Base-by-base conservation (phyloP, 129 eudicot species). In the Lactuca sativa region DNA sequence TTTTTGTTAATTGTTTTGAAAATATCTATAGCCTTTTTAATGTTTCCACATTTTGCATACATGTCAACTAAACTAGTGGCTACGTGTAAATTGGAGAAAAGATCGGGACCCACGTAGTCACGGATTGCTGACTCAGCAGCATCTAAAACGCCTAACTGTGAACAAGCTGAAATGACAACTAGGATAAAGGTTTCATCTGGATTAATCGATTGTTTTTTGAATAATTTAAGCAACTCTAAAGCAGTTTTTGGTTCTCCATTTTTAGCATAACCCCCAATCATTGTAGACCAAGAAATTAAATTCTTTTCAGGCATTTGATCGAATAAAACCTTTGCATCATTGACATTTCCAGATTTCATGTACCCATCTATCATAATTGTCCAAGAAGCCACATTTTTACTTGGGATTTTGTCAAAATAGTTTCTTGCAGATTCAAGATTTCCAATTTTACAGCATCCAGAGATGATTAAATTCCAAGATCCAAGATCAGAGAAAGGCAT, bases 31-130 rank as follows among this genome's bases (percentile, higher is more conserved):
- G 89, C 86, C 58, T 75, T 78, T 61, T 84, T 43, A 53, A 84
- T 81, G 65, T 81, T 74, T 41, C 89, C 89, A 5, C 89, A 84
- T 81, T 84, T 84, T 13, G 86, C 86, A 9, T 84, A 84, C 86
- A 84, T 81, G 25, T 84, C 86, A 56, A 84, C 56, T 21, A 84
- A 66, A 58, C 86, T 84, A 53, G 79, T 84, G 51, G 78, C 69
- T 15, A 84, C 62, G 8, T 56, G 77, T 81, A 78, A 7, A 66
- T 62, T 74, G 69, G 81, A 70, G 69, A 69, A 47, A 54, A 74
- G 75, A 56, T 67, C 25, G 47, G 88, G 72, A 40, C 79, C 86
- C 67, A 74, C 31, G 54, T 70, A 77, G 38, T 77, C 71, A 21
- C 4, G 8, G 53, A 67, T 74, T 18, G 72, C 44, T 48, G 86